Percentiles rank a stretch among this genome's conserved stretches.
These are phyloP conservation scores for Sporormia fimetaria DNA, from an alignment of 495 filamentous ascomycete genomes.

Conservation along the genomic window DNA sequence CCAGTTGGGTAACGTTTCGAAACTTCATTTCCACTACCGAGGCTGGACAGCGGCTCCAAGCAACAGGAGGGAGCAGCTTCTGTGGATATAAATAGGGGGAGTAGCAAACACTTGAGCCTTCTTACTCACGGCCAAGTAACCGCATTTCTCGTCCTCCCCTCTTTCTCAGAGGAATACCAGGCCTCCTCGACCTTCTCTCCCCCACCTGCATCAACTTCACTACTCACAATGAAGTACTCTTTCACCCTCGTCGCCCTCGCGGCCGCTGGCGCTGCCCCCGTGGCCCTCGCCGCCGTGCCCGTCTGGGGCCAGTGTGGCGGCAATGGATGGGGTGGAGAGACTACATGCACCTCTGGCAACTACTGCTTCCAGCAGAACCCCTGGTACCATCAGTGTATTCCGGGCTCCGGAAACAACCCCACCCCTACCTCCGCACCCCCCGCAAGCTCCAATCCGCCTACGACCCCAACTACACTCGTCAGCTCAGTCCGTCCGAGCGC, in stretches of 20 bases:
- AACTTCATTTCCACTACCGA: too few species aligned
- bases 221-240: too few species aligned
- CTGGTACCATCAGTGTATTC: conserved; percentile 11
- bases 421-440: not conserved
- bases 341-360: conserved; percentile 2
- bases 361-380: conserved; percentile 1
- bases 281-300: not conserved
- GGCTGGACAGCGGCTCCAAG: too few species aligned
- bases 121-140: too few species aligned
- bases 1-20: too few species aligned
- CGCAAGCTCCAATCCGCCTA: not conserved
- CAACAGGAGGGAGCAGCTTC: too few species aligned
- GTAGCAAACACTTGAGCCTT: too few species aligned
- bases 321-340: conserved; percentile 2
- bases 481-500: not conserved
- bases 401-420: not conserved
- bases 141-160: too few species aligned
- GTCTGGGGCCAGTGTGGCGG: conserved; percentile 12
- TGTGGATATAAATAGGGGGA: too few species aligned
- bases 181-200: too few species aligned
- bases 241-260: conserved; percentile 2
- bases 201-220: too few species aligned
- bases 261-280: not conserved
- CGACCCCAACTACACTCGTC: not conserved
- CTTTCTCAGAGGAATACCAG: too few species aligned